These are phyloP conservation scores for Pyricularia pennisetigena DNA, from an alignment of 2,329 filamentous ascomycete genomes.

Conservation along the genomic window DNA sequence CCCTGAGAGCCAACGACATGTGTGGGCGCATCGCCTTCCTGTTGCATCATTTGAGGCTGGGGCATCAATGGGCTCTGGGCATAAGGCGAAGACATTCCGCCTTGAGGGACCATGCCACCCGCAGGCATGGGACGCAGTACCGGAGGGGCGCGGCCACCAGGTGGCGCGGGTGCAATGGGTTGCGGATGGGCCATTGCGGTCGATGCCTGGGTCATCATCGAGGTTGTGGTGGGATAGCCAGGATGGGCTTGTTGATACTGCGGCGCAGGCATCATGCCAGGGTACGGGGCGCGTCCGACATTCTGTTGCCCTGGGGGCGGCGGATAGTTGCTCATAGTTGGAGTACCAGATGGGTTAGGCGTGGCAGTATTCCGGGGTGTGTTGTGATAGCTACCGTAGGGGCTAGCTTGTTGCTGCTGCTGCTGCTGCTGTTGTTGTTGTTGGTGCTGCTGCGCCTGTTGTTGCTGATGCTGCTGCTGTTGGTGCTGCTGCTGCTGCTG, in stretches of 20 bases:
- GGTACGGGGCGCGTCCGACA: constrained; percentile 37
- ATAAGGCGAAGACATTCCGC: constrained; percentile 49
- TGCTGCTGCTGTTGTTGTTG: constrained; percentile 15
- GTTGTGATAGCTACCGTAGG: constrained; percentile 51
- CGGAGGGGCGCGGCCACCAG: constrained; percentile 44
- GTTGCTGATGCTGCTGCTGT: constrained; percentile 24
- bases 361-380: constrained; percentile 54
- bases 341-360: constrained; percentile 49
- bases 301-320: constrained; percentile 34
- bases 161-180: constrained; percentile 64
- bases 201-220: constrained; percentile 58
- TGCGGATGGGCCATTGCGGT: constrained; percentile 62
- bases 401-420: constrained; percentile 36
- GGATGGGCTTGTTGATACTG: constrained; percentile 42
- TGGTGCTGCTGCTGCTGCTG: background rate
- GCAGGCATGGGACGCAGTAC: constrained; percentile 63
- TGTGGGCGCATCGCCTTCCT: constrained; percentile 58
- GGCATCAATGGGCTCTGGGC: constrained; percentile 46
- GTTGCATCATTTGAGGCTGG: constrained; percentile 42
- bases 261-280: constrained; percentile 42
- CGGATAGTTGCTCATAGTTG: constrained; percentile 42
- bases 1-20: constrained; percentile 95
- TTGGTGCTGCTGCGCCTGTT: constrained; percentile 17
- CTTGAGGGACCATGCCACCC: constrained; percentile 51
- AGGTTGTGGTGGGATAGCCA: constrained; percentile 43